A percentile compares a stretch with the other conserved stretches of the same genome.
phyloP scores from a whole-genome alignment of 495 filamentous ascomycete species.

The Aspergillus carlsbadensis region DNA sequence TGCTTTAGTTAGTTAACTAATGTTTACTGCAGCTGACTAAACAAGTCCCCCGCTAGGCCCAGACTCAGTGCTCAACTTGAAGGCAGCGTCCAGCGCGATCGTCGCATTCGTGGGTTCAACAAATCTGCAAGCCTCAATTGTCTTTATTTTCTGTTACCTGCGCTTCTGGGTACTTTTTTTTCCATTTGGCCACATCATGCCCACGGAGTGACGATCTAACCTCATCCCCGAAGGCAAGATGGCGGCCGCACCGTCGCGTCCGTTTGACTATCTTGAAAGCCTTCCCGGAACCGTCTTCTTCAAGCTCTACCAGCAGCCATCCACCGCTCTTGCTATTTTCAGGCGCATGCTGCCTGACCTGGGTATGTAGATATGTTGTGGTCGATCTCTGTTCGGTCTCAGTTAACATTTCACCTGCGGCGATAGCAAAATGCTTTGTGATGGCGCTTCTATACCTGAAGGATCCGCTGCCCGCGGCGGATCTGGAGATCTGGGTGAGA shows the following conservation, averaged over 20 bases:
- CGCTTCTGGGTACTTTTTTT: conserved; percentile 18
- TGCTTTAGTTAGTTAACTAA: not conserved
- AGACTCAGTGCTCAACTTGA: too few relatives aligned
- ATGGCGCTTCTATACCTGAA: conserved; percentile 91
- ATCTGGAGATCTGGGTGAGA: conserved; percentile 83
- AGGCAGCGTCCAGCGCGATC: too few relatives aligned
- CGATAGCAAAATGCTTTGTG: conserved; percentile 85
- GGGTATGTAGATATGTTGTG: conserved; percentile 52
- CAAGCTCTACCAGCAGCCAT: conserved; percentile 92
- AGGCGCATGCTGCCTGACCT: conserved; percentile 93
- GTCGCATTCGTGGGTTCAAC: too few relatives aligned
- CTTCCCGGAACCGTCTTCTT: conserved; percentile 85
- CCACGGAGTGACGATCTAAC: conserved; percentile 32
- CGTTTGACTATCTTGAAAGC: conserved; percentile 83
- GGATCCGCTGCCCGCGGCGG: conserved; percentile 65
- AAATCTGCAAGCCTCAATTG: not conserved
- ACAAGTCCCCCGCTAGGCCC: too few relatives aligned
- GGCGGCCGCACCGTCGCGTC: conserved; percentile 66
- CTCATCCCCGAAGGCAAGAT: conserved; percentile 47
- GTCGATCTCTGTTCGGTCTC: not conserved
- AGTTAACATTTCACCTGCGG: not conserved
- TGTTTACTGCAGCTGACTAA: not conserved
- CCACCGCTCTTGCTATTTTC: conserved; percentile 92
- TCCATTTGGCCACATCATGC: conserved; percentile 33
- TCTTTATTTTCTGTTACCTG: conserved; percentile 4